These are phyloP conservation scores for Pythium coloratum DNA, from an alignment of 352 stramenopile genomes.

Conservation along the genomic window DNA sequence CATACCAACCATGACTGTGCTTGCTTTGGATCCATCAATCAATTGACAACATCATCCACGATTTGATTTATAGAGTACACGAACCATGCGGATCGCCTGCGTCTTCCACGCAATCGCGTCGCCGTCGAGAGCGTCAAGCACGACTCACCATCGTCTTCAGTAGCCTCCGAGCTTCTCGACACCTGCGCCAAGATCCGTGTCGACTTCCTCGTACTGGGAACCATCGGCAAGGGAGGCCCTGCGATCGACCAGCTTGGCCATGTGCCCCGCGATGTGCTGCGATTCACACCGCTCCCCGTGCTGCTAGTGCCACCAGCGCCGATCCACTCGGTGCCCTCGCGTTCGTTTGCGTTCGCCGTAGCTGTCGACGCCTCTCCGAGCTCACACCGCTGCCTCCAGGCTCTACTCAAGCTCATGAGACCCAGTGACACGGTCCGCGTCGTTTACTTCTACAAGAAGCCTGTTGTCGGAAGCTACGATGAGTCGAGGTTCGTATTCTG, in stretches of 20 bases:
- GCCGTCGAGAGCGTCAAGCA: slow-evolving; percentile 33
- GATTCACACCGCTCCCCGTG: slow-evolving; percentile 23
- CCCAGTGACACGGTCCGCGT: slow-evolving; percentile 43
- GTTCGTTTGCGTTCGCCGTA: slow-evolving; percentile 55
- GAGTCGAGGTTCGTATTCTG: slow-evolving; percentile 36
- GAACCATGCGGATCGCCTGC: slow-evolving; percentile 38
- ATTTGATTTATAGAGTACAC: slow-evolving; percentile 53
- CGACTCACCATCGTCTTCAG: slow-evolving; percentile 18
- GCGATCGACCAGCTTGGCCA: slow-evolving; percentile 58
- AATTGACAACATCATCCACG: slow-evolving; percentile 34
- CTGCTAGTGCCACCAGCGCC: slow-evolving; percentile 50
- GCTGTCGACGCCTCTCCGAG: slow-evolving; percentile 38
- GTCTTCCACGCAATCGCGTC: slow-evolving; percentile 44
- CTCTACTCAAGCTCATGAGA: slow-evolving; percentile 57
- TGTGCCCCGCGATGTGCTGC: slow-evolving; percentile 51
- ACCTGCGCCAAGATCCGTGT: slow-evolving; percentile 23
- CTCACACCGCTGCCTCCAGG: slow-evolving; percentile 40
- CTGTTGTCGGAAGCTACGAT: slow-evolving; percentile 40
- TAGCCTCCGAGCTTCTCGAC: slow-evolving; percentile 42
- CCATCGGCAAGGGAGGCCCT: slow-evolving; percentile 60
- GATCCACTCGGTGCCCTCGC: slow-evolving; percentile 42
- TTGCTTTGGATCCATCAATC: too few relatives aligned
- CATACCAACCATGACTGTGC: not conserved
- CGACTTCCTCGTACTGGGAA: slow-evolving; percentile 58
- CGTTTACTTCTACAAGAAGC: slow-evolving; percentile 64